These are phyloP conservation scores for Rauvolfia tetraphylla DNA, from an alignment of 257 asterid species.

Conservation along the genomic window DNA sequence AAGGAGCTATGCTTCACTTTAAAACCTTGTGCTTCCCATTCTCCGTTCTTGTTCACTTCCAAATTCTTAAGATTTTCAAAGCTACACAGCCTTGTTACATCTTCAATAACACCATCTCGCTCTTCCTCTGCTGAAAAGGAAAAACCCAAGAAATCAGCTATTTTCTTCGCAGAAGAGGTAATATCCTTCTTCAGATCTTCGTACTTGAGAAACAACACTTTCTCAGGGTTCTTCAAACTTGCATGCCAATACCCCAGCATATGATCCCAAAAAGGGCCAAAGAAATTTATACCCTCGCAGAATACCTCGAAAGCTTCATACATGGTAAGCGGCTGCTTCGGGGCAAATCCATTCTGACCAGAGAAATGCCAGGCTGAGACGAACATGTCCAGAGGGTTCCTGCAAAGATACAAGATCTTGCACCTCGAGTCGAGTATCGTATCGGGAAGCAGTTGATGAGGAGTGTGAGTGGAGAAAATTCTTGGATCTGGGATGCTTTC, in stretches of 20 bases:
- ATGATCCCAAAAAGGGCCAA: slow-evolving; percentile 65
- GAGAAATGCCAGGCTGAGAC: slow-evolving; percentile 39
- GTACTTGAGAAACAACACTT: slow-evolving; percentile 46
- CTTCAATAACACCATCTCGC: slow-evolving; percentile 32
- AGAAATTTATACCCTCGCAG: slow-evolving; percentile 33
- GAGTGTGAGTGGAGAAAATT: slow-evolving; percentile 44
- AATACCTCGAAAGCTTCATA: slow-evolving; percentile 32
- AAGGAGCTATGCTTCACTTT: slow-evolving; percentile 25
- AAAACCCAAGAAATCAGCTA: slow-evolving; percentile 44
- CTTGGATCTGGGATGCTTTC: slow-evolving; percentile 31
- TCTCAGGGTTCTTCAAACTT: slow-evolving; percentile 29
- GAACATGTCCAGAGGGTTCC: slow-evolving; percentile 48
- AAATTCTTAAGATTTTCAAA: slow-evolving; percentile 41
- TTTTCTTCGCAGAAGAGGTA: slow-evolving; percentile 20
- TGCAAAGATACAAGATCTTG: slow-evolving; percentile 38
- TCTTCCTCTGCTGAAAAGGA: slow-evolving; percentile 42
- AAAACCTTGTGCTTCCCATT: slow-evolving; percentile 32
- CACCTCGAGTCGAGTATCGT: slow-evolving; percentile 25
- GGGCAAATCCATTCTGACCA: neutral
- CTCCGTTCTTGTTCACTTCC: too few species aligned
- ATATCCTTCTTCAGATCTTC: slow-evolving; percentile 45
- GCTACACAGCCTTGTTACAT: slow-evolving; percentile 35
- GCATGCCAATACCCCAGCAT: slow-evolving; percentile 47
- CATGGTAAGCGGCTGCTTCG: neutral
- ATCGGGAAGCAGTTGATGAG: slow-evolving; percentile 28